Conservation (phyloP, 2,329 filamentous ascomycete genomes). For the Fusarium metavorans region DNA sequence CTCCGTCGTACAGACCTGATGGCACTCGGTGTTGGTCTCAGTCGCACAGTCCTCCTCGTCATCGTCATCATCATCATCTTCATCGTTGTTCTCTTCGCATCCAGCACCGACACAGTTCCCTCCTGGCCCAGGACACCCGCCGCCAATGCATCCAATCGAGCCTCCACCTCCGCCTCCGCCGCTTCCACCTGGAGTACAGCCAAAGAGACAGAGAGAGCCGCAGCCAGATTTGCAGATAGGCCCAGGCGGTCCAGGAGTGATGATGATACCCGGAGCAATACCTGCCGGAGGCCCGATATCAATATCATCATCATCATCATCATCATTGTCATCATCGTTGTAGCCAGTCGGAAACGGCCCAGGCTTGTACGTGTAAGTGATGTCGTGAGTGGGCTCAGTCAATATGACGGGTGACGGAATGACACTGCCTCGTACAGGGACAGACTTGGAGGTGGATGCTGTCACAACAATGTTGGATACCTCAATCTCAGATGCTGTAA, state of each 20-base stretch:
- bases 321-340: not conserved
- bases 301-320: constrained; percentile 12
- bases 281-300: constrained; percentile 18
- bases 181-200: constrained; percentile 6
- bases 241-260: constrained; percentile 5
- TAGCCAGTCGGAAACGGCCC: constrained; percentile 5
- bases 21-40: constrained; percentile 24
- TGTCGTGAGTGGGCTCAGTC: constrained; percentile 17
- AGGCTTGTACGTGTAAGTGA: constrained; percentile 20
- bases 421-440: constrained; percentile 13
- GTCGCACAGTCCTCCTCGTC: constrained; percentile 20
- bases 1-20: constrained; percentile 18
- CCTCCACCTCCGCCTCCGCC: constrained; percentile 12
- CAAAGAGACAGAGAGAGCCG: constrained; percentile 11
- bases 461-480: constrained; percentile 22
- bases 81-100: not conserved
- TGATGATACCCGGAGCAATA: constrained; percentile 10
- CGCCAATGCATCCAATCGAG: too few species aligned
- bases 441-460: constrained; percentile 4
- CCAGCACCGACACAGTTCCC: not conserved
- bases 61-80: not conserved
- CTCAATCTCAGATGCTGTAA: constrained; percentile 2
- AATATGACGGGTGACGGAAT: constrained; percentile 13
- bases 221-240: constrained; percentile 19
- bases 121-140: too few species aligned